phyloP scores from a whole-genome alignment of 768 basidiomycete genomes.

The Hortiboletus flavorubellus region DNA sequence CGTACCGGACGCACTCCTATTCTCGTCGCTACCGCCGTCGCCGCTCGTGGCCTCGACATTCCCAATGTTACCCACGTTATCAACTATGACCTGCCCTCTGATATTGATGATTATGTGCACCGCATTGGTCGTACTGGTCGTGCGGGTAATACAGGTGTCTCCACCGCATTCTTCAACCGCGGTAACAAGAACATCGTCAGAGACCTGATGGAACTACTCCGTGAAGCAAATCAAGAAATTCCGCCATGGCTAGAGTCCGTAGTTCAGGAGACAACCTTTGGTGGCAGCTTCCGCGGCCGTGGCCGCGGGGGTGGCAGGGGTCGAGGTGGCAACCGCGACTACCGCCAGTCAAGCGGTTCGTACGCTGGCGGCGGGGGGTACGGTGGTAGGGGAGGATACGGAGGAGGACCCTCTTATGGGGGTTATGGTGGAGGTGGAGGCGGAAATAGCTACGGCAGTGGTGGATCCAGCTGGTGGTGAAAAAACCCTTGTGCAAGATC shows the following conservation, averaged over 20 bases:
- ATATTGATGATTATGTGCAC: constrained; percentile 99
- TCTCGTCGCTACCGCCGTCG: constrained; percentile 97
- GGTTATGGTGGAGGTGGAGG: constrained; percentile 22
- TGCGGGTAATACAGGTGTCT: constrained; percentile 95
- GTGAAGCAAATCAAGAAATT: constrained; percentile 95
- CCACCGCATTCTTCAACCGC: constrained; percentile 95
- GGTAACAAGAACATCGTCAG: constrained; percentile 90
- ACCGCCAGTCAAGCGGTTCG: constrained; percentile 27
- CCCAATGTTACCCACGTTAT: constrained; percentile 99
- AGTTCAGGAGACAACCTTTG: constrained; percentile 76
- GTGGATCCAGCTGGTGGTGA: constrained; percentile 48
- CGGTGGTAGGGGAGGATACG: constrained; percentile 40
- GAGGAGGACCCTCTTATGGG: constrained; percentile 32
- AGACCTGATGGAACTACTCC: constrained; percentile 88
- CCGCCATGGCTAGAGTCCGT: constrained; percentile 89
- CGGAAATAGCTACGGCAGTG: constrained; percentile 30
- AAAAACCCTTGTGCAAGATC: constrained; percentile 21
- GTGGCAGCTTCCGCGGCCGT: constrained; percentile 52
- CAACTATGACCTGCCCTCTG: constrained; percentile 96
- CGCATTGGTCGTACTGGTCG: constrained; percentile 98
- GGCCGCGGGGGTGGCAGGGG: constrained; percentile 44
- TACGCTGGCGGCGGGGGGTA: constrained; percentile 34
- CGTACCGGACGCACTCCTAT: constrained; percentile 92
- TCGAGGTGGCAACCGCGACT: constrained; percentile 38
- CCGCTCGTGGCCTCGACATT: constrained; percentile 98